Evolutionary conservation across 345 rosid species (phyloP).

Genomic region (Murraya koenigii): DNA sequence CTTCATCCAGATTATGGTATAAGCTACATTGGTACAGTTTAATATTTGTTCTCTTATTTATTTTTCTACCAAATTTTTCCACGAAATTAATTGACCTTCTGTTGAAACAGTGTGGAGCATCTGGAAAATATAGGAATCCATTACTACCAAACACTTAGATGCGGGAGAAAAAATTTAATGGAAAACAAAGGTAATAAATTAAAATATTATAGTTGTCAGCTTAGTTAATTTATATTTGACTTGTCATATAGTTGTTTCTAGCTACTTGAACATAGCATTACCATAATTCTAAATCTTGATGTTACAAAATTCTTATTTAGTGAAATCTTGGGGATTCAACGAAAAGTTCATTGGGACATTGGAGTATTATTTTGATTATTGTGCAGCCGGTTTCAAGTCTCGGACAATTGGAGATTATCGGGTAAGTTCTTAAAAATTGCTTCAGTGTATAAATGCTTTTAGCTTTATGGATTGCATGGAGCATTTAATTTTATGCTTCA

Average conservation of each 20-base stretch:
- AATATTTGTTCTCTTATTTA: background rate
- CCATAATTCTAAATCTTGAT: background rate
- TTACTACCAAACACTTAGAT: conserved; percentile 74
- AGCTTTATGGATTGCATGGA: no score
- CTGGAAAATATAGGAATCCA: conserved; percentile 84
- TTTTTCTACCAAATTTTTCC: background rate
- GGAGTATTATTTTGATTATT: conserved; percentile 92
- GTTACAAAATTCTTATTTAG: conserved; percentile 26
- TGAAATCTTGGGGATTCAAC: conserved; percentile 69
- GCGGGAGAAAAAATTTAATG: conserved; percentile 82
- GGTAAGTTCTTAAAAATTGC: conserved; percentile 37
- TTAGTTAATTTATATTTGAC: background rate
- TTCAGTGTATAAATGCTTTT: no score
- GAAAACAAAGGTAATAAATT: conserved; percentile 51
- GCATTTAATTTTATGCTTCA: no score
- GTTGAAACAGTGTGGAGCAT: conserved; percentile 64
- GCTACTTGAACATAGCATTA: background rate
- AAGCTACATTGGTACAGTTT: background rate
- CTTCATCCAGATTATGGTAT: conserved; percentile 76
- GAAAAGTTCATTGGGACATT: conserved; percentile 81
- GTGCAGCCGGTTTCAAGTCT: conserved; percentile 85
- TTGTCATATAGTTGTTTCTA: background rate
- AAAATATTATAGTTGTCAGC: background rate
- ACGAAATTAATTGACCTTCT: background rate
- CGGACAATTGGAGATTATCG: conserved; percentile 75